Conservation (phyloP, 1,284 basidiomycete species). For the Trametes pubescens region DNA sequence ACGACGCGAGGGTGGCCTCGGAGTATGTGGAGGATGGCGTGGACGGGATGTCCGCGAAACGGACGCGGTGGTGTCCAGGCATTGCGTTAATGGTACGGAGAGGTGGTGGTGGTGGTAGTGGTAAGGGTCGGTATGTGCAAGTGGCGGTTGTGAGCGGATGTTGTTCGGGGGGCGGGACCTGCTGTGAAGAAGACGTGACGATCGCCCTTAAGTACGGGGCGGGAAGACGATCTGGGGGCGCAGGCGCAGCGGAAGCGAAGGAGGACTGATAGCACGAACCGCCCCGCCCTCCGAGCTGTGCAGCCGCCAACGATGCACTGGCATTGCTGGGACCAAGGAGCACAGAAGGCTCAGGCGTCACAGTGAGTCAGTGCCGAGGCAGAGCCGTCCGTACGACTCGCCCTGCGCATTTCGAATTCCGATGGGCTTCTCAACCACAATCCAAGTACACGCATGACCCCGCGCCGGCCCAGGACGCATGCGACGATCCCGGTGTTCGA, state of each 20-base stretch:
- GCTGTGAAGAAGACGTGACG: slow-evolving; percentile 19
- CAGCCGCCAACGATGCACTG: not conserved
- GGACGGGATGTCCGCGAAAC: slow-evolving; percentile 28
- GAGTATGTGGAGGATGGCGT: slow-evolving; percentile 31
- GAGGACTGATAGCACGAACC: not conserved
- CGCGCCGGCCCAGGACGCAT: slow-evolving; percentile 1
- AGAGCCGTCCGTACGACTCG: slow-evolving; percentile 14
- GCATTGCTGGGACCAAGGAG: slow-evolving; percentile 6
- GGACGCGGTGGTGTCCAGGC: slow-evolving; percentile 33
- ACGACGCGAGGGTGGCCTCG: slow-evolving; percentile 26
- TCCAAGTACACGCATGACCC: slow-evolving; percentile 23
- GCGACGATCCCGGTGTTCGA: slow-evolving; percentile 3
- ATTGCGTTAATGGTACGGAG: slow-evolving; percentile 8
- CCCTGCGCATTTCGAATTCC: slow-evolving; percentile 19
- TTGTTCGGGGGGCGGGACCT: slow-evolving; percentile 9
- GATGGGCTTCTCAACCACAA: slow-evolving; percentile 18
- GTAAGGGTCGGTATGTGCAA: not conserved
- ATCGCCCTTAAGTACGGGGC: slow-evolving; percentile 16
- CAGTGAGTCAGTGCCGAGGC: slow-evolving; percentile 21
- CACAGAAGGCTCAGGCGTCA: slow-evolving; percentile 15
- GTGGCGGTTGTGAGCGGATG: not conserved
- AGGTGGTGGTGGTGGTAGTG: slow-evolving; percentile 8
- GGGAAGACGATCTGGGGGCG: slow-evolving; percentile 18
- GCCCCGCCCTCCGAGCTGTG: slow-evolving; percentile 19
- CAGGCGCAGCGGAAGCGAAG: slow-evolving; percentile 15